These are phyloP conservation scores for Tricholoma flavovirens DNA, from an alignment of 768 basidiomycete genomes.

Conservation along the genomic window DNA sequence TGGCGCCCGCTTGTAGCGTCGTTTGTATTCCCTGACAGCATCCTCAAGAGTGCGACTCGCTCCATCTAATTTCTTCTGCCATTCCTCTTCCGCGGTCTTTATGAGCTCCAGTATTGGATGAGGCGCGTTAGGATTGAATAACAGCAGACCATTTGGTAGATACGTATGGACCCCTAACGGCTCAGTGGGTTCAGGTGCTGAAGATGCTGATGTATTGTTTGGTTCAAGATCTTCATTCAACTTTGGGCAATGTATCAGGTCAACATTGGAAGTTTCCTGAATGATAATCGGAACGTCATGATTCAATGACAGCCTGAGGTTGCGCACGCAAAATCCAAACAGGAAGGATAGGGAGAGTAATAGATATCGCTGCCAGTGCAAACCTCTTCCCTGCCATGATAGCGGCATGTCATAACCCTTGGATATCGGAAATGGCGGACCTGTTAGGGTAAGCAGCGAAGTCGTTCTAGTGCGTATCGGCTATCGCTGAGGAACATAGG, in stretches of 20 bases:
- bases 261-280: neutral
- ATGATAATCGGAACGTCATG: neutral
- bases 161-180: constrained; percentile 11
- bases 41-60: constrained; percentile 65
- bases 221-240: neutral
- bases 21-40: constrained; percentile 64
- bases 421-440: neutral
- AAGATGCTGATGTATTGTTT: too few relatives aligned
- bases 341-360: neutral
- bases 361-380: neutral
- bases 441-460: neutral
- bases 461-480: too few relatives aligned
- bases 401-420: neutral
- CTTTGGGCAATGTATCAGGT: neutral
- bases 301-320: neutral
- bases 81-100: constrained; percentile 54
- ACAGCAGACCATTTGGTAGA: constrained; percentile 18
- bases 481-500: too few relatives aligned
- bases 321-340: neutral
- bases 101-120: constrained; percentile 73
- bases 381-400: neutral
- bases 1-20: constrained; percentile 59
- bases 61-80: constrained; percentile 43
- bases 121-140: constrained; percentile 20
- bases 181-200: neutral